phyloP scores from a whole-genome alignment of 495 filamentous ascomycete genomes.

The Terfezia boudieri region DNA sequence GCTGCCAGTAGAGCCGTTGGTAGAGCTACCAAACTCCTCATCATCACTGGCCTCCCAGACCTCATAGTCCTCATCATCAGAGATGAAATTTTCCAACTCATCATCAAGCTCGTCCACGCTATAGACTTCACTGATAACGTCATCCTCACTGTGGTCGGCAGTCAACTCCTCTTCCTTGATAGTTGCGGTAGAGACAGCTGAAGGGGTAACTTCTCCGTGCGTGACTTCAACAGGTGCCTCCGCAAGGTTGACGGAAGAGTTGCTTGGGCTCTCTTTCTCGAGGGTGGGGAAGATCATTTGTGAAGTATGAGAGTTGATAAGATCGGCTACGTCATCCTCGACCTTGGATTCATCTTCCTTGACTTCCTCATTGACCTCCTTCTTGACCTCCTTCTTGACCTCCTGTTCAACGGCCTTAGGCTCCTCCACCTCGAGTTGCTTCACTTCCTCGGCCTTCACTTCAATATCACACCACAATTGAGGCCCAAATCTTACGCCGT shows the following conservation, averaged over 20 bases:
- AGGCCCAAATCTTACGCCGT: conserved; percentile 70
- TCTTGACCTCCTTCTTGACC: conserved; percentile 1
- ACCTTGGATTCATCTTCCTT: conserved; percentile 8
- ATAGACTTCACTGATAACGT: conserved; percentile 28
- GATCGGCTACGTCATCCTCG: conserved; percentile 9
- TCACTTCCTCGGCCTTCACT: conserved; percentile 24
- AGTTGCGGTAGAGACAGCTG: conserved; percentile 11
- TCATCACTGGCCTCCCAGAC: conserved; percentile 89
- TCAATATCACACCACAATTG: conserved; percentile 85
- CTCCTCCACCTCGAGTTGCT: conserved; percentile 13
- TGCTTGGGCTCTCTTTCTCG: conserved; percentile 42
- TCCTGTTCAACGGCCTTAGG: conserved; percentile 5
- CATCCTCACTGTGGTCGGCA: conserved; percentile 43
- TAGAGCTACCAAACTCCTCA: conserved; percentile 26
- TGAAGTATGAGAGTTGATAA: conserved; percentile 24
- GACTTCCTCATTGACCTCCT: conserved; percentile 5
- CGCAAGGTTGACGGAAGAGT: not conserved
- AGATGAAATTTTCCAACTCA: conserved; percentile 46
- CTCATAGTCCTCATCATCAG: conserved; percentile 83
- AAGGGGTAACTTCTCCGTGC: too few species aligned
- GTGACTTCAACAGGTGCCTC: too few species aligned
- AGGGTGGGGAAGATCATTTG: conserved; percentile 95
- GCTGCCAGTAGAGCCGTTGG: not conserved
- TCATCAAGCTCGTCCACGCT: conserved; percentile 36
- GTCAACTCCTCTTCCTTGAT: conserved; percentile 27